Conservation (phyloP, 202 grass and related monocot species). For the Cymbopogon flexuosus region DNA sequence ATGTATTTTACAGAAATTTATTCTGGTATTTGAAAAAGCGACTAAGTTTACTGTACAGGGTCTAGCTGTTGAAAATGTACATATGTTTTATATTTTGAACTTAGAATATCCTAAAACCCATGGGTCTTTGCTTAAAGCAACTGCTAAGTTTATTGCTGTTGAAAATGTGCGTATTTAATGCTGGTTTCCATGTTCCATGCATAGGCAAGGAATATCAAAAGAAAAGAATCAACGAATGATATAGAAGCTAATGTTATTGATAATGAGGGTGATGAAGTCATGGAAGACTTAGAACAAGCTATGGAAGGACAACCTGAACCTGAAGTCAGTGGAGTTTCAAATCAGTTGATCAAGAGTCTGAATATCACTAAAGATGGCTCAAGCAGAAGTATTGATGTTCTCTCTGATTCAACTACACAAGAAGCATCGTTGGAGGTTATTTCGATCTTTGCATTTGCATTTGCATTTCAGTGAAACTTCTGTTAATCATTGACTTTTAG, state of each 20-base stretch:
- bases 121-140: constrained; percentile 6
- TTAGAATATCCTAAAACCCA: not conserved
- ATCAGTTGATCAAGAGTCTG: constrained; percentile 68
- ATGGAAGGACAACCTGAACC: constrained; percentile 41
- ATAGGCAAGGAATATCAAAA: constrained; percentile 70
- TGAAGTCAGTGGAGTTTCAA: constrained; percentile 64
- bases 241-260: constrained; percentile 32
- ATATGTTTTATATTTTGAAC: not conserved
- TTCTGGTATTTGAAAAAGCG: not conserved
- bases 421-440: constrained; percentile 56
- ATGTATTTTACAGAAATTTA: constrained; percentile 3
- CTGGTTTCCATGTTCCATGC: constrained; percentile 26
- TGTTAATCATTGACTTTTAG: constrained; percentile 16
- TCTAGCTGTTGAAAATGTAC: not conserved
- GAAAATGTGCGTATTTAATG: constrained; percentile 5
- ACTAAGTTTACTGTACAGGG: not conserved
- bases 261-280: constrained; percentile 63
- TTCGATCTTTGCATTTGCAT: constrained; percentile 29
- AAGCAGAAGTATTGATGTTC: constrained; percentile 46
- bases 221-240: constrained; percentile 54
- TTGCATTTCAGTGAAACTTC: constrained; percentile 33
- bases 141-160: not conserved
- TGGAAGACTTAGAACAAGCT: constrained; percentile 52
- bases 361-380: constrained; percentile 47
- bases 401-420: constrained; percentile 48